A percentile compares a stretch with the other conserved stretches of the same genome.
Conservation (phyloP, 805 yeast species). For the Priceomyces castillae region DNA sequence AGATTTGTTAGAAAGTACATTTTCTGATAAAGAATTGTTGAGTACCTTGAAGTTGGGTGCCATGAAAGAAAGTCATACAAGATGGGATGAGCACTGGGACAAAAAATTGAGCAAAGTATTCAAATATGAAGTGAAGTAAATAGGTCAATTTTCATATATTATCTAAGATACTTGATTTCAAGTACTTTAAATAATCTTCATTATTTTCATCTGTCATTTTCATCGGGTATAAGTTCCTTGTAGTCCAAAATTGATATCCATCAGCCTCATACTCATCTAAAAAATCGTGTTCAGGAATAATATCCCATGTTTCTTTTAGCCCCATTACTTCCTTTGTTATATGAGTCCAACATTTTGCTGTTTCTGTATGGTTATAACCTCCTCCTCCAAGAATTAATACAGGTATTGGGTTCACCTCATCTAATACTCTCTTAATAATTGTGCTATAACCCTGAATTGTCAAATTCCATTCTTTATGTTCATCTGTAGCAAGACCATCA, state of each 20-base stretch:
- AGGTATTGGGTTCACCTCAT: constrained; percentile 26
- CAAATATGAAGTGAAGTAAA: constrained; percentile 10
- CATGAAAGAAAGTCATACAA: constrained; percentile 54
- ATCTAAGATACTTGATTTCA: constrained; percentile 13
- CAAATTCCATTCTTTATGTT: constrained; percentile 66
- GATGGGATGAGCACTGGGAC: constrained; percentile 81
- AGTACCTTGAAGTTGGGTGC: constrained; percentile 64
- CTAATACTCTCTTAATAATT: constrained; percentile 25
- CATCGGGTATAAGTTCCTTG: constrained; percentile 19
- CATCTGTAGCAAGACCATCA: constrained; percentile 70
- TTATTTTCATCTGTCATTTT: constrained; percentile 32
- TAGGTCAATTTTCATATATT: background rate
- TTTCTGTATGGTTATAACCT: constrained; percentile 63
- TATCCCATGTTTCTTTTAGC: constrained; percentile 32
- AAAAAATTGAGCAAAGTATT: constrained; percentile 38
- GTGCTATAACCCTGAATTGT: constrained; percentile 49
- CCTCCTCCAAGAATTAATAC: constrained; percentile 69
- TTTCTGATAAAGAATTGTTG: constrained; percentile 31
- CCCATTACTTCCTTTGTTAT: constrained; percentile 29
- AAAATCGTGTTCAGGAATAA: constrained; percentile 51
- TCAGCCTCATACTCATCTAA: constrained; percentile 43
- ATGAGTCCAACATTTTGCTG: constrained; percentile 60
- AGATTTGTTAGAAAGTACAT: constrained; percentile 23
- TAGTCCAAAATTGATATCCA: constrained; percentile 50
- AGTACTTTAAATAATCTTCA: constrained; percentile 23